Base-by-base conservation (phyloP, 2,329 filamentous ascomycete species). In the Phialophora expanda region DNA sequence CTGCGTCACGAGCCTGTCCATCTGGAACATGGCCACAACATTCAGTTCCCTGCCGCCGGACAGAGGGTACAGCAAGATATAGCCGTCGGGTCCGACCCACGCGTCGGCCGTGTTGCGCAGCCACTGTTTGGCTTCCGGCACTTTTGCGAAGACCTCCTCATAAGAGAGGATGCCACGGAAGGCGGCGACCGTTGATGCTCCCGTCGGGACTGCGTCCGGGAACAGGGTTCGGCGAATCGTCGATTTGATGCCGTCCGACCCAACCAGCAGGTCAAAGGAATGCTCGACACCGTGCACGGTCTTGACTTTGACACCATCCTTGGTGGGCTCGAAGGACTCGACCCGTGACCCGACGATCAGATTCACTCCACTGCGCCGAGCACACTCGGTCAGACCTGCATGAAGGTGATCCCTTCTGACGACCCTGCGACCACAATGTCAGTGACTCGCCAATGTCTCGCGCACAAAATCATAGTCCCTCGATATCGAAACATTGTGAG, bases 381-480 rank as follows among this genome's bases (percentile, higher is more conserved):
- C 80, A 14, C 80, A 74, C 24, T 78, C 72, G 12, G 77, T 76
- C 2, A 83, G 73, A 14, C 80, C 79, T 20, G 76, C 74, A 64
- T 84, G 82, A 4, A 84, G 75, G 71, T 84, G 80, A 12, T 81
- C 80, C 20, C 81, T 74, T 56, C 83, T 81, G 11, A 83, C 82
- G 17, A 84, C 74, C 30, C 74, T 74, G 41, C 51, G 26, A 58
- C 6, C 28, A 22, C 28, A 61, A n/a, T 51, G 30, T 61, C 30
- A 61, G 46, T 53, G 20, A 30, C 14, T 28, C 14, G 8, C n/a
- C n/a, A 41, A 24, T 11, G 8, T 50, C 17, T 20, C 46, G n/a
- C 20, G n/a, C 9, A 9, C 48, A 51, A 22, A 8, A 51, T 22
- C 46, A 20, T 20, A 24, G 12, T 4, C 9, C 7, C 24, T 50